A percentile compares a stretch with the other conserved stretches of the same genome.
Conservation (phyloP, 1,139 yeast species). For the Yamadazyma dendronema region DNA sequence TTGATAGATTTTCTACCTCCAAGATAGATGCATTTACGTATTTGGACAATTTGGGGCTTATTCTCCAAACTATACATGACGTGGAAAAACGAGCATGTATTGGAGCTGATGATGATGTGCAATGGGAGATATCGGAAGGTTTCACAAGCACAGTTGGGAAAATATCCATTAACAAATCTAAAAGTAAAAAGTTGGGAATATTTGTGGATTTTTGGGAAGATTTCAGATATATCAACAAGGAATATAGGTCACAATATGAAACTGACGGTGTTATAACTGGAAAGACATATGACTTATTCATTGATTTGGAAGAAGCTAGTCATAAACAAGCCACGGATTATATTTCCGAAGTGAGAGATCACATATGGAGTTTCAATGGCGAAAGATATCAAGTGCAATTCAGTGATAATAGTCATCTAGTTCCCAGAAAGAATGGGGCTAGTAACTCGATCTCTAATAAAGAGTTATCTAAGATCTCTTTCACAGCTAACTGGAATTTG, state of each 20-base stretch:
- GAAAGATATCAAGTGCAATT: conserved; percentile 14
- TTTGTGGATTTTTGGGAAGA: conserved; percentile 40
- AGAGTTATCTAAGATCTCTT: conserved; percentile 2
- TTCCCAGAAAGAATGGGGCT: conserved; percentile 2
- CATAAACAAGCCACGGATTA: conserved; percentile 12
- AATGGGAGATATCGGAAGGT: conserved; percentile 25
- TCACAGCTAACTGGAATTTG: conserved; percentile 19
- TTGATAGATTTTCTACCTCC: conserved; percentile 34
- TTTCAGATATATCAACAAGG: conserved; percentile 27
- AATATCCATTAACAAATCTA: conserved; percentile 25
- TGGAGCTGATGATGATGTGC: conserved; percentile 5
- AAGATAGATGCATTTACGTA: conserved; percentile 33
- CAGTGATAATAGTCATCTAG: conserved; percentile 12
- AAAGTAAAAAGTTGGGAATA: conserved; percentile 29
- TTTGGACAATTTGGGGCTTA: conserved; percentile 30
- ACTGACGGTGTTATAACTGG: conserved; percentile 9
- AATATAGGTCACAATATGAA: conserved; percentile 12
- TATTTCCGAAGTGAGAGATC: conserved; percentile 20
- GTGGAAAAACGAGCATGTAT: conserved; percentile 16
- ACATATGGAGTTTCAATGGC: conserved; percentile 15
- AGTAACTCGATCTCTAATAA: background rate
- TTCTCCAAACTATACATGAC: conserved; percentile 25
- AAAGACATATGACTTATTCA: conserved; percentile 10
- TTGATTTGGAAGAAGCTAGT: conserved; percentile 10
- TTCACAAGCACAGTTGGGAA: conserved; percentile 27